Percentiles rank a stretch among this genome's conserved stretches.
Evolutionary conservation across 2,329 filamentous ascomycete species (phyloP).

Genomic region (Nothopassalora personata): DNA sequence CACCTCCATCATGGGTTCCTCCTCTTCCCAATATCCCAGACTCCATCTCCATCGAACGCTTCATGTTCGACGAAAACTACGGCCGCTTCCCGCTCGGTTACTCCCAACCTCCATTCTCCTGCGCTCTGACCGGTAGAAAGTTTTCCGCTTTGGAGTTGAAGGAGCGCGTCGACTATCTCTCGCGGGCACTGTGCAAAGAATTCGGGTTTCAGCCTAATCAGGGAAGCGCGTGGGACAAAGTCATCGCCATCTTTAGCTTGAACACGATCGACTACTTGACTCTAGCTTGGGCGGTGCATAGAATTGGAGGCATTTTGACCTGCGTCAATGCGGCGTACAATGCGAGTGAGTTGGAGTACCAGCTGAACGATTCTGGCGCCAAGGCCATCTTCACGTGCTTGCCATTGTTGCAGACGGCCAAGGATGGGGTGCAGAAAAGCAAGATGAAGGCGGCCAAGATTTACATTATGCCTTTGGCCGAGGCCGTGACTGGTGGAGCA

Average conservation of each 20-base stretch:
- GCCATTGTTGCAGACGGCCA: constrained; percentile 58
- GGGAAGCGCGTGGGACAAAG: constrained; percentile 76
- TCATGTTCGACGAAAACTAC: constrained; percentile 67
- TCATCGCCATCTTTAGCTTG: constrained; percentile 68
- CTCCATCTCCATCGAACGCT: constrained; percentile 67
- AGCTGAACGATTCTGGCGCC: constrained; percentile 63
- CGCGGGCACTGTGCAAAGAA: constrained; percentile 63
- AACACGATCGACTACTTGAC: constrained; percentile 79
- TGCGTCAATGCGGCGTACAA: constrained; percentile 73
- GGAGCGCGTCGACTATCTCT: constrained; percentile 60
- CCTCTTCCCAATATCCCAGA: constrained; percentile 65
- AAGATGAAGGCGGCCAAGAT: constrained; percentile 60
- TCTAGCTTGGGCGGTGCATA: constrained; percentile 67
- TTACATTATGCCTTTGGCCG: constrained; percentile 64
- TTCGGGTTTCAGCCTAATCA: constrained; percentile 65
- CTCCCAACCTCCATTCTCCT: constrained; percentile 68
- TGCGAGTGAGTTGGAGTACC: constrained; percentile 63
- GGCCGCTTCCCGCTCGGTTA: constrained; percentile 60
- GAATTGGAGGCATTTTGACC: constrained; percentile 66
- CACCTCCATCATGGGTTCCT: constrained; percentile 57
- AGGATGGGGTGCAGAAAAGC: constrained; percentile 58
- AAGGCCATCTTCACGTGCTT: constrained; percentile 67
- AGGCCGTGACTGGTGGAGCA: constrained; percentile 46
- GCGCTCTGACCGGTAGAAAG: constrained; percentile 62
- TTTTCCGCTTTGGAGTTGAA: constrained; percentile 60